Percentiles rank a stretch among this genome's conserved stretches.
These are phyloP conservation scores for Arabidopsis arenosa DNA, from an alignment of 345 rosid species.

Conservation along the genomic window DNA sequence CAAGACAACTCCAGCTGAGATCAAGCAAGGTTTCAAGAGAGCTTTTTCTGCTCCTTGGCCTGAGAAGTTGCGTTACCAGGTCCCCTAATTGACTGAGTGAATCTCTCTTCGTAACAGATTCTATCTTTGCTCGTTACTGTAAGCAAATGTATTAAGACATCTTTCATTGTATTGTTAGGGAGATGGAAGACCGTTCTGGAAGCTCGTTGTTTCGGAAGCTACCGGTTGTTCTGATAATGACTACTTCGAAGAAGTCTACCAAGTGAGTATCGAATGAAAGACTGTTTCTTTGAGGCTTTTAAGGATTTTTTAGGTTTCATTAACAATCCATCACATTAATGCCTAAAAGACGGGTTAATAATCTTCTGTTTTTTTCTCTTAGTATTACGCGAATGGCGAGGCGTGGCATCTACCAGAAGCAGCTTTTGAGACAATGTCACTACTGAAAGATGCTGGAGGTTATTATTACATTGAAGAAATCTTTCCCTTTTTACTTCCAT, in stretches of 20 bases:
- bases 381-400: slow-evolving; percentile 81
- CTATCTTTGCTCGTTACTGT: not conserved
- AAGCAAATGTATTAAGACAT: not conserved
- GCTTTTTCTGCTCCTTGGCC: slow-evolving; percentile 87
- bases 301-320: not conserved
- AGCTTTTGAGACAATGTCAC: slow-evolving; percentile 63
- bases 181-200: slow-evolving; percentile 92
- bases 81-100: slow-evolving; percentile 24
- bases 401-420: slow-evolving; percentile 92
- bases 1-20: slow-evolving; percentile 64
- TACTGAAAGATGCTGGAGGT: slow-evolving; percentile 91
- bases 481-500: slow-evolving; percentile 32
- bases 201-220: slow-evolving; percentile 78
- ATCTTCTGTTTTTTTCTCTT: slow-evolving; percentile 35
- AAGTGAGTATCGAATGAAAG: slow-evolving; percentile 49
- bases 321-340: not conserved
- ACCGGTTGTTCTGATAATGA: slow-evolving; percentile 72
- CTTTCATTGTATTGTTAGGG: slow-evolving; percentile 55
- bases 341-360: too few species aligned
- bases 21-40: slow-evolving; percentile 82
- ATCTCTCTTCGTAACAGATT: slow-evolving; percentile 6
- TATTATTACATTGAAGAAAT: slow-evolving; percentile 18
- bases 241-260: slow-evolving; percentile 87
- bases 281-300: not conserved
- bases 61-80: slow-evolving; percentile 86